Percentiles rank a stretch among this genome's conserved stretches.
phyloP scores from a whole-genome alignment of 148 eudicot species.

The Chenopodium suecicum region DNA sequence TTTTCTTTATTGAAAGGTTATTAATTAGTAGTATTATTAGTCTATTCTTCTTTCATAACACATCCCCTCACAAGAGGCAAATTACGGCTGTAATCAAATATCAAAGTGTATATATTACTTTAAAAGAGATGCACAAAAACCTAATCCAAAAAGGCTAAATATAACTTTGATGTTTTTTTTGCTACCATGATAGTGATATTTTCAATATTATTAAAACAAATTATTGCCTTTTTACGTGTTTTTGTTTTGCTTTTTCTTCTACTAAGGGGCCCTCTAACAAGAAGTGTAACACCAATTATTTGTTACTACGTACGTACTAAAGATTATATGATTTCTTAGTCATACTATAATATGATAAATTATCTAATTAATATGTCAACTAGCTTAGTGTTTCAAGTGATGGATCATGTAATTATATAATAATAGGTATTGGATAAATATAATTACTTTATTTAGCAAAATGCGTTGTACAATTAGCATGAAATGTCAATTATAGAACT shows the following conservation, averaged over 20 bases:
- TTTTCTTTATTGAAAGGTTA: neutral
- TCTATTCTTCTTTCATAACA: neutral
- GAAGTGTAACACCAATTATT: neutral
- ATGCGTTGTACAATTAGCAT: slow-evolving; percentile 4
- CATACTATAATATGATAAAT: neutral
- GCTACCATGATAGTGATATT: slow-evolving; percentile 11
- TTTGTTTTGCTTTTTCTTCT: neutral
- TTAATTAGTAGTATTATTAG: neutral
- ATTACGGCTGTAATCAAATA: slow-evolving; percentile 27
- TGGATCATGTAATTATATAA: neutral
- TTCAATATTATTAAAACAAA: neutral
- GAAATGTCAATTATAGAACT: neutral
- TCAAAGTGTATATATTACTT: slow-evolving; percentile 2
- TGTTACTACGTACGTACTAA: neutral
- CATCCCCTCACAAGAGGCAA: neutral
- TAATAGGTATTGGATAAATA: neutral
- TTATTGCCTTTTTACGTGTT: slow-evolving; percentile 19
- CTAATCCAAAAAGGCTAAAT: slow-evolving; percentile 17
- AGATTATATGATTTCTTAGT: neutral
- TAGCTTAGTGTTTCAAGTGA: slow-evolving; percentile 10
- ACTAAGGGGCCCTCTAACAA: neutral
- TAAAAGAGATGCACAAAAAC: slow-evolving; percentile 27
- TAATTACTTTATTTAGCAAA: neutral
- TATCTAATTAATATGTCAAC: neutral
- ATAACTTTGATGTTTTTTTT: slow-evolving; percentile 12